Evolutionary conservation across 345 rosid genomes (phyloP), one percentile per base, ranked within the genome.

Genomic region (Excoecaria cochinchinensis): DNA sequence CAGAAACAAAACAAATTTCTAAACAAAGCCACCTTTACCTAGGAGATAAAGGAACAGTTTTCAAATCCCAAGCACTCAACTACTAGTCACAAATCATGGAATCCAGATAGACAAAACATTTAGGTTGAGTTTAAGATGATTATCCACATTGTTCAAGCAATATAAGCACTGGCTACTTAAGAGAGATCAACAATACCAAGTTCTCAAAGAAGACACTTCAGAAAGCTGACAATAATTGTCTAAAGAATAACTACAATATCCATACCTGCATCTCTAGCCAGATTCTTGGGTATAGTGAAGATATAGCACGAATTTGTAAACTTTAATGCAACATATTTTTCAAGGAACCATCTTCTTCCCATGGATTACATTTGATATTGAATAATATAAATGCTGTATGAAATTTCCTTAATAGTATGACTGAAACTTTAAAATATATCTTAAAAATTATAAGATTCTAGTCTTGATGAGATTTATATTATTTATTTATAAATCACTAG

Each of bases 121-220:
- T 3, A 57, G 31, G 11, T 22, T 5, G 31, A 31, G 31, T 31
- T 31, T 31, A 1, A 31, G 31, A 31, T 31, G 31, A 31, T 31
- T 31, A 31, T 31, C 31, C 31, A 31, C 31, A 31, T 31, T 31
- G 31, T 31, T 31, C 31, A 31, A 31, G 31, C 31, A 31, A 31
- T 31, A 31, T 31, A 31, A 31, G 31, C 31, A 31, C 31, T 31
- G 31, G 31, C 31, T 31, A 31, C 31, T 14, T 0, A 10, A 58
- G 14, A 59, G 14, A 9, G 39, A 59, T 24, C 64, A 46, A 47
- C 70, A 10, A n/a, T 42, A 31, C 47, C 48, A 67, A 67, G 55
- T 67, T 67, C 44, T 67, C 36, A 6, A 68, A 44, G 42, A 24
- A 24, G 71, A 68, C 17, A 8, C 25, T 19, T 68, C 71, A 68